phyloP scores from a whole-genome alignment of 768 basidiomycete genomes.

The Russula earlei region DNA sequence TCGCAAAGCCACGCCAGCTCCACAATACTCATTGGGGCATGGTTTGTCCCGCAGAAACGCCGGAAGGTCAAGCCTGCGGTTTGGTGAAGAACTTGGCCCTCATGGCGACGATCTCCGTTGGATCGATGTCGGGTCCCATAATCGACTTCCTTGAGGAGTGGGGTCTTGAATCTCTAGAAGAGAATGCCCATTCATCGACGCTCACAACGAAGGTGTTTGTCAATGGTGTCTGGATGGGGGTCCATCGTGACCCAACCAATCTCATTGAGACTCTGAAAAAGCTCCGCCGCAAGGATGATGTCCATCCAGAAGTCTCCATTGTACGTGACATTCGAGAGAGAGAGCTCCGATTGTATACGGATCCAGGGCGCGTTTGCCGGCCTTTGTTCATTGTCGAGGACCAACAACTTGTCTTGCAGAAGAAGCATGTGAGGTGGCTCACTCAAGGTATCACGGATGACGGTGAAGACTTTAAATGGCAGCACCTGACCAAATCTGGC shows the following conservation, averaged over 20 bases:
- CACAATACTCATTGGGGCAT: conserved; percentile 99
- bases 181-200: conserved; percentile 77
- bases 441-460: conserved; percentile 42
- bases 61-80: conserved; percentile 99
- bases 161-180: conserved; percentile 92
- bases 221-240: conserved; percentile 99
- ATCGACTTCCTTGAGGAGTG: conserved; percentile 98
- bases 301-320: conserved; percentile 92
- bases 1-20: conserved; percentile 96
- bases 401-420: conserved; percentile 73
- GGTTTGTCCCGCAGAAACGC: conserved; percentile 99
- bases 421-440: conserved; percentile 75
- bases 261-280: conserved; percentile 90
- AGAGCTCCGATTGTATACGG: conserved; percentile 90
- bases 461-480: conserved; percentile 62
- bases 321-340: conserved; percentile 96
- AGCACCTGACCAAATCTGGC: conserved; percentile 74
- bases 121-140: conserved; percentile 89
- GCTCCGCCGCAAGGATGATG: conserved; percentile 87
- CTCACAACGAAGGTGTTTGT: conserved; percentile 96
- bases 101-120: conserved; percentile 97
- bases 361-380: conserved; percentile 93
- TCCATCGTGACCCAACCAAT: conserved; percentile 90
- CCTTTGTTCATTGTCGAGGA: conserved; percentile 96
- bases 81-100: conserved; percentile 97